Base-by-base conservation (phyloP, 305 asterid genomes). In the Lippia alba region DNA sequence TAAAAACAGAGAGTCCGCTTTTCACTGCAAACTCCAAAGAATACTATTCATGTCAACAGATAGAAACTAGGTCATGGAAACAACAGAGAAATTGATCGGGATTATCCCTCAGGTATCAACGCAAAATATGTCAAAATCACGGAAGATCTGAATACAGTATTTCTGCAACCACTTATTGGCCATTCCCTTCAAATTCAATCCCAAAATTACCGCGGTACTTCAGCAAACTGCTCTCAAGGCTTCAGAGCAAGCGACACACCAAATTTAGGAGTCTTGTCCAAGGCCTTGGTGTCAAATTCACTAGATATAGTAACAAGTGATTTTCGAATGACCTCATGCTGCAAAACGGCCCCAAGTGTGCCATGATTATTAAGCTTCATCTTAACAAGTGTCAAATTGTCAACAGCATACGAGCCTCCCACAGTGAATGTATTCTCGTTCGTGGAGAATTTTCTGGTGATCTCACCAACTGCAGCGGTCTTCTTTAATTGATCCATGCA, bases 361-460 rank as follows among this genome's bases (percentile, higher is more conserved):
- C 99, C 99, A 12, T 94, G 96, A 72, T 94, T 94, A 80, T 94
- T 89, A 15, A 94, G 96, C 92, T 88, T 94, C 83, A 86, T 56
- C 73, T 94, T 91, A 79, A 90, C 83, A 3, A 70, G 77, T 17
- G 97, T 91, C 73, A 88, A 83, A 72, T 70, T 45, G 81, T 91
- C 97, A 20, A 94, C 78, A 55, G 95, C 92, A 61, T 78, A 81
- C 9, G 95, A 84, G 20, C 97, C 99, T 77, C 99, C 99, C 45
- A 91, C 95, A 0, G 99, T 87, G 75, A 91, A 82, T 6, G 89
- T 88, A 76, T 89, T 94, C 87, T 94, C 97, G 15, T 94, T 91
- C 6, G 93, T 87, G 63, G 99, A 94, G 91, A 94, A 88, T 80
- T 83, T 87, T 72, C 97, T 80, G 72, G 90, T 65, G 34, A 91